These are phyloP conservation scores for bread wheat (Triticum aestivum) DNA, from an alignment of 176 grass and related monocot genomes.

Conservation along the genomic window IWGSC_CS_RefSeq_v2.1 NC_057812.1:66081934-66082433, in stretches of 20 bases:
- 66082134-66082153: too few species aligned
- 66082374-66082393: conserved; percentile 83
- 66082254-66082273: conserved; percentile 87
- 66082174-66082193: background rate
- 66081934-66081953: too few species aligned
- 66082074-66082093: conserved; percentile 89
- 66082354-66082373: background rate
- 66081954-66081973: too few species aligned
- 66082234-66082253: conserved; percentile 41
- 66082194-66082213: conserved; percentile 41
- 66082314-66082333: too few species aligned
- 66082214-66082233: conserved; percentile 39
- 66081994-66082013: background rate
- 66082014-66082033: conserved; percentile 61
- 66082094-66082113: conserved; percentile 77
- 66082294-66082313: too few species aligned
- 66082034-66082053: conserved; percentile 62
- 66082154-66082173: too few species aligned
- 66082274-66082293: conserved; percentile 25
- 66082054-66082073: conserved; percentile 31
- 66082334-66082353: background rate
- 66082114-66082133: background rate
- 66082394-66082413: conserved; percentile 39
- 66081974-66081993: background rate
- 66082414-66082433: conserved; percentile 50